Percentiles rank a stretch among this genome's conserved stretches.
Evolutionary conservation across 768 basidiomycete genomes (phyloP).

Genomic region (Symmetrospora coprosmae): DNA sequence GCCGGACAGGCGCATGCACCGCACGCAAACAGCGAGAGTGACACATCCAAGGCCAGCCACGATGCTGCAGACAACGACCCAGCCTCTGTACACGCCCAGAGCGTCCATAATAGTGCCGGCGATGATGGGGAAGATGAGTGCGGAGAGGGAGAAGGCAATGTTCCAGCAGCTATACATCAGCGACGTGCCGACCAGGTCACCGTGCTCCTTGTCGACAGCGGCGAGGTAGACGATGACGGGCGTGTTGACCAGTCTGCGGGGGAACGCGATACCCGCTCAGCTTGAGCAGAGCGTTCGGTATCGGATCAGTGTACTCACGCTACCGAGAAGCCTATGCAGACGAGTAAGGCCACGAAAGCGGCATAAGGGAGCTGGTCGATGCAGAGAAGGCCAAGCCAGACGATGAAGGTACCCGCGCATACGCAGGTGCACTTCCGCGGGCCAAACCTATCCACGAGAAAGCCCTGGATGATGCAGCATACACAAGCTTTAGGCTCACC

Average conservation of each 20-base stretch:
- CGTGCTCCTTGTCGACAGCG: neutral
- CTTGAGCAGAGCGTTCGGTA: neutral
- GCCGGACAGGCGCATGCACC: too few species aligned
- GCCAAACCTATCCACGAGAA: neutral
- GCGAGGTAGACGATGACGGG: neutral
- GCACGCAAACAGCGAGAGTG: too few species aligned
- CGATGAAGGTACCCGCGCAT: neutral
- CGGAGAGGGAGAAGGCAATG: neutral
- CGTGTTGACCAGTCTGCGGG: neutral
- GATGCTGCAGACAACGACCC: neutral
- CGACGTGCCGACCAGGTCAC: neutral
- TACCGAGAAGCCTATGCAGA: neutral
- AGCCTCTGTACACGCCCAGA: too few species aligned
- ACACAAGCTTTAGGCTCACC: neutral
- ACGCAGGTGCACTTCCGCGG: neutral
- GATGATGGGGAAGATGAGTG: neutral
- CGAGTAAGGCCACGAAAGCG: neutral
- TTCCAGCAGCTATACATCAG: neutral
- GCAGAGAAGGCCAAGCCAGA: neutral
- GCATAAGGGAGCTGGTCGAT: neutral
- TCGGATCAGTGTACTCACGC: neutral
- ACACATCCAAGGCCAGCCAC: too few species aligned
- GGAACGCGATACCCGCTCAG: too few species aligned
- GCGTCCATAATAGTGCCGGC: neutral
- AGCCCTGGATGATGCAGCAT: neutral